Evolutionary conservation across 441 rosid genomes (phyloP), one percentile per base, ranked within the genome.

Genomic region (Eutrema salsugineum): DNA sequence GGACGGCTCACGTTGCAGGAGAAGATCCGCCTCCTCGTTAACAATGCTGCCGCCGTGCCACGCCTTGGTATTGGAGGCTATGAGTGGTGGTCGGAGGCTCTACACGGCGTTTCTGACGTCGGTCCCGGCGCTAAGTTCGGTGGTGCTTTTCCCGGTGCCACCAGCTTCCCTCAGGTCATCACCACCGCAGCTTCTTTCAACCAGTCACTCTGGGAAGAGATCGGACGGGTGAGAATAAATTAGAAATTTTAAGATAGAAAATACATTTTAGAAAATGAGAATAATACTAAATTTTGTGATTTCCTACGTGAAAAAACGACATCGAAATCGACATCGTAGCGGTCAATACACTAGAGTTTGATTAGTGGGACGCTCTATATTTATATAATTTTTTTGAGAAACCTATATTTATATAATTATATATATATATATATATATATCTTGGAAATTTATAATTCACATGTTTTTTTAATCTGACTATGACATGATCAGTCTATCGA

Each of bases 11-110:
- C 91, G 28, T 69, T 89, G 81, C 83, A 68, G 56, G 94, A 89
- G 82, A 89, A 89, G 81, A 82, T 77, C 12, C 77, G 92, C 70
- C 35, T 83, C 69, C 79, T 89, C 2, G 94, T 89, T 20, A 87
- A 89, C 87, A 89, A 89, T 78, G 94, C 94, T 0, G 80, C 79
- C 0, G 85, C 79, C 1, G 89, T 89, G 73, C 94, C 94, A 7
- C 82, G 94, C 35, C 82, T 89, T 4, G 94, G 91, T 38, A 82
- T 89, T 59, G 87, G 79, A 46, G 89, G 94, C 0, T 89, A 89
- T 59, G 92, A 89, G 82, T 89, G 92, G 95, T 89, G 95, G 94
- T 87, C 91, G 0, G 94, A 89, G 76, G 94, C 94, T 3, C 89
- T 89, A 10, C 94, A 87, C 22, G 95, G 95, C 2, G 87, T 89